Evolutionary conservation across 2,329 filamentous ascomycete genomes (phyloP).

Genomic region (Hymenoscyphus fraxineus): DNA sequence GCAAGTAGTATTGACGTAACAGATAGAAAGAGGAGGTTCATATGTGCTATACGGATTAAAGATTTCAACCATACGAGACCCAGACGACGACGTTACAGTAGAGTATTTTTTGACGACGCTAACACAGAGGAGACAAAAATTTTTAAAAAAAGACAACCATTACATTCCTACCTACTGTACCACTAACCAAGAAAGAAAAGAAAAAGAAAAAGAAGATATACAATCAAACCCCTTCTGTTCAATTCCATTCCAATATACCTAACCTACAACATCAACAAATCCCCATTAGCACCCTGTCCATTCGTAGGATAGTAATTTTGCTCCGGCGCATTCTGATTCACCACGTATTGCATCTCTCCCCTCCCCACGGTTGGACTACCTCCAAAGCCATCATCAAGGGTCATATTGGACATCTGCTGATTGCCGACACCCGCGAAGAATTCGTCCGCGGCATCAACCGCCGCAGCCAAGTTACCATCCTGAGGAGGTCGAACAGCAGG

Average conservation of each 20-base stretch:
- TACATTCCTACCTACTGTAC: too few relatives aligned
- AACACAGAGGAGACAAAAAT: too few relatives aligned
- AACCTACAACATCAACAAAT: constrained; percentile 62
- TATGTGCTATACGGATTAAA: too few relatives aligned
- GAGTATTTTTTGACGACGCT: too few relatives aligned
- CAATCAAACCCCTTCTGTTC: neutral
- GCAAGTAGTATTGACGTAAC: too few relatives aligned
- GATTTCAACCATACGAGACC: too few relatives aligned
- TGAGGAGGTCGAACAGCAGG: constrained; percentile 30
- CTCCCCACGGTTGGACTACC: constrained; percentile 46
- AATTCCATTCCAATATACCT: neutral
- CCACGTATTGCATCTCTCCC: constrained; percentile 59
- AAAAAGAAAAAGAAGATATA: neutral
- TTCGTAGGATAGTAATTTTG: constrained; percentile 68
- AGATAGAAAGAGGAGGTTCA: too few relatives aligned
- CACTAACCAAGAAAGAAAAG: neutral
- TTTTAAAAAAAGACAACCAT: too few relatives aligned
- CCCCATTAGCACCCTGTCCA: constrained; percentile 62
- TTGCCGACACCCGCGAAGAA: constrained; percentile 80
- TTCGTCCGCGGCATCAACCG: constrained; percentile 79
- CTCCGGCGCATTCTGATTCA: constrained; percentile 78
- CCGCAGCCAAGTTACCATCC: constrained; percentile 57
- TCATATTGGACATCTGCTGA: constrained; percentile 70
- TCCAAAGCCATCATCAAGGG: constrained; percentile 63
- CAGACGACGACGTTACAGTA: too few relatives aligned